Evolutionary conservation across 176 grass and related monocot genomes (phyloP).

Genomic region (Carex littledalei): DNA sequence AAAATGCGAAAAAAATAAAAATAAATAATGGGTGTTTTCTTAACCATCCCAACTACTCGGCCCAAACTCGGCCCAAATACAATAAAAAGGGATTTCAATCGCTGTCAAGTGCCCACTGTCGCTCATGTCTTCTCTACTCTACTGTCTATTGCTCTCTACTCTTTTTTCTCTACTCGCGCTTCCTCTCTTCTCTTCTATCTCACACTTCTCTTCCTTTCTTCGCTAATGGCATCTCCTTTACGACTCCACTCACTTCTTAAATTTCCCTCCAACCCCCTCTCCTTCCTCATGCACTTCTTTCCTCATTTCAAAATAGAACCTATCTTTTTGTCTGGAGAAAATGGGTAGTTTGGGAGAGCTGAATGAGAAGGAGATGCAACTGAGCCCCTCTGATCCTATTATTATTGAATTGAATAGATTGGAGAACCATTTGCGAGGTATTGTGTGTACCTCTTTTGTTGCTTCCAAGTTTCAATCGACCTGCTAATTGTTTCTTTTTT

Average conservation of each 20-base stretch:
- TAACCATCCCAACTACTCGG: too few species aligned
- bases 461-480: neutral
- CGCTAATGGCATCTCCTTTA: constrained; percentile 17
- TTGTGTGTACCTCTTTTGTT: neutral
- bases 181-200: neutral
- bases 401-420: constrained; percentile 72
- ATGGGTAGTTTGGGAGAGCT: constrained; percentile 84
- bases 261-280: constrained; percentile 24
- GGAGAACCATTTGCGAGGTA: constrained; percentile 77
- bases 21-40: too few species aligned
- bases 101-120: too few species aligned
- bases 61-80: too few species aligned
- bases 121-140: too few species aligned
- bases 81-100: too few species aligned
- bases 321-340: neutral
- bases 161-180: neutral
- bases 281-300: neutral
- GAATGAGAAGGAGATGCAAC: constrained; percentile 45
- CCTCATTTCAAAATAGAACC: neutral
- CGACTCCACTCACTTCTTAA: constrained; percentile 19
- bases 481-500: neutral
- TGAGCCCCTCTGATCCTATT: constrained; percentile 43
- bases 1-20: too few species aligned
- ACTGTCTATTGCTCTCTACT: too few species aligned
- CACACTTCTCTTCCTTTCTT: constrained; percentile 6